These are phyloP conservation scores for Sutorius eximius DNA, from an alignment of 1,284 basidiomycete species.

Conservation along the genomic window DNA sequence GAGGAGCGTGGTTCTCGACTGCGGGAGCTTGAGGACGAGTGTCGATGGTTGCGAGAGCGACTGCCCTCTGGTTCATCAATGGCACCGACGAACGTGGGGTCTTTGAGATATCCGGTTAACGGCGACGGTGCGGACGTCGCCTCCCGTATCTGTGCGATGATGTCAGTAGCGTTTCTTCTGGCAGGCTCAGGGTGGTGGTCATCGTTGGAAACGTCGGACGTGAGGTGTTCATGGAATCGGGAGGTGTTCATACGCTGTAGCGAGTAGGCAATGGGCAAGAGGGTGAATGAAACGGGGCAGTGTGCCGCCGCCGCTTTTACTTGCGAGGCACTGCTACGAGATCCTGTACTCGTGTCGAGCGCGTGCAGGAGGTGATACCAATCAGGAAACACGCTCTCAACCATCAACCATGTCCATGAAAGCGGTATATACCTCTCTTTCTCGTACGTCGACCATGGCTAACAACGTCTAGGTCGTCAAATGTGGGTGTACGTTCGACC, in stretches of 20 bases:
- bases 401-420: conserved; percentile 57
- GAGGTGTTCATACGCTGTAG: conserved; percentile 28
- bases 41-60: conserved; percentile 21
- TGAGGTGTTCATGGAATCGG: conserved; percentile 33
- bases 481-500: conserved; percentile 46
- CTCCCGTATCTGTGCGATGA: conserved; percentile 37
- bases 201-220: conserved; percentile 17
- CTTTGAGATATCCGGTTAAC: conserved; percentile 31
- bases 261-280: not conserved
- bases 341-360: conserved; percentile 15
- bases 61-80: conserved; percentile 22
- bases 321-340: conserved; percentile 11
- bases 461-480: conserved; percentile 59
- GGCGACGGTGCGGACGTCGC: conserved; percentile 36
- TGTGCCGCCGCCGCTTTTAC: conserved; percentile 17
- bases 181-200: conserved; percentile 11
- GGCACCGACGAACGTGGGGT: conserved; percentile 31
- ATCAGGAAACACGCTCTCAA: conserved; percentile 25
- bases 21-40: conserved; percentile 28
- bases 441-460: not conserved
- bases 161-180: conserved; percentile 24
- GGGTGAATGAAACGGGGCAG: conserved; percentile 5
- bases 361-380: conserved; percentile 14
- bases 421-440: conserved; percentile 50
- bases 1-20: conserved; percentile 24